Evolutionary conservation across 805 yeast species (phyloP).

Genomic region (Saturnispora gosingensis): DNA sequence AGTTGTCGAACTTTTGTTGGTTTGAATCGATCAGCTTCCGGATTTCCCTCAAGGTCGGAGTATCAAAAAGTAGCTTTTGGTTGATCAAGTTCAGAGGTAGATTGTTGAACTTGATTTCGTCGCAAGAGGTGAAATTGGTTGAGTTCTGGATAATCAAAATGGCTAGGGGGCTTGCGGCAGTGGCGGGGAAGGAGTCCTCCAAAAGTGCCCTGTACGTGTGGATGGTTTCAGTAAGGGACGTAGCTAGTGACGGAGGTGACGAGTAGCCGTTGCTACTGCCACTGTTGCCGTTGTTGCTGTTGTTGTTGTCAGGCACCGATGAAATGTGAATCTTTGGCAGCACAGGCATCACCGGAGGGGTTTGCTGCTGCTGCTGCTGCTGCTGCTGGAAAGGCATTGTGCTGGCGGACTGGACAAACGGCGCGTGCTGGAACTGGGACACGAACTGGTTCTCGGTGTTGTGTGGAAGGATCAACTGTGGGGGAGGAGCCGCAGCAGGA

Average conservation of each 20-base stretch:
- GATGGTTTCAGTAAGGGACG: not conserved
- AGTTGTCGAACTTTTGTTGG: slow-evolving; percentile 21
- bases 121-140: not conserved
- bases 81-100: not conserved
- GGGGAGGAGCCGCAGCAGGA: not conserved
- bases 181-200: not conserved
- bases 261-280: not conserved
- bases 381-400: not conserved
- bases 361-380: slow-evolving; percentile 1
- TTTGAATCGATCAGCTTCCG: not conserved
- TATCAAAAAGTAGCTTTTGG: not conserved
- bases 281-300: not conserved
- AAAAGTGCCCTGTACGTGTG: not conserved
- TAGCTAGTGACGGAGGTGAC: not conserved
- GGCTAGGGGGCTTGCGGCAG: not conserved
- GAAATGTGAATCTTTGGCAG: not conserved
- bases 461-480: not conserved
- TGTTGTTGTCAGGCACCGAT: not conserved
- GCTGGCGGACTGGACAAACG: not conserved
- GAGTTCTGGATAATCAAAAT: not conserved
- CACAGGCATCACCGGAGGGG: not conserved
- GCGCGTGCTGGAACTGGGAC: not conserved
- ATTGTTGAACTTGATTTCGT: not conserved
- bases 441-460: not conserved
- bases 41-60: not conserved